Evolutionary conservation across 1,139 yeast genomes (phyloP), one percentile per base, ranked within the genome.

Genomic region (Magnusiomyces clavatus): DNA sequence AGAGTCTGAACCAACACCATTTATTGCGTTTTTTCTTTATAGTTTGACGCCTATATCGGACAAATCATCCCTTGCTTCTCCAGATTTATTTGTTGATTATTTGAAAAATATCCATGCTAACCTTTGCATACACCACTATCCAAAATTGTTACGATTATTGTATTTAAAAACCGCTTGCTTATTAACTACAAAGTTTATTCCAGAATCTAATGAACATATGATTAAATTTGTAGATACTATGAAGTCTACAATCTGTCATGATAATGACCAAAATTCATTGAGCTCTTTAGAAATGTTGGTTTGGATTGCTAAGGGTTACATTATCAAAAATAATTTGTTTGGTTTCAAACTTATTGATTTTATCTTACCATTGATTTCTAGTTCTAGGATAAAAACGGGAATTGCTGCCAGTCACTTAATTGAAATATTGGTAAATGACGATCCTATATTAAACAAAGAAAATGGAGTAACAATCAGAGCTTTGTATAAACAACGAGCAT

Each of bases 401-500:
- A 13, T n/a, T 2, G 14, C 20, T n/a, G 71, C 73, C 0, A 75
- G 88, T 1, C 77, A 73, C 55, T 73, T 82, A 2, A 76, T 87
- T 53, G 86, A 81, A 42, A 74, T 88, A 2, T 64, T 88, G 17
- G 78, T 45, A 17, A 19, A 86, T 37, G 73, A 80, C 34, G 94
- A 87, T 60, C 75, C 85, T 50, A 77, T 79, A 13, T 70, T 84
- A 3, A 78, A 83, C 57, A 69, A 74, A 49, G 73, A 75, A 43
- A 81, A 75, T 57, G 80, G 80, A 56, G 73, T 83, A 54, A 78
- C 82, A 55, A 78, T 84, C 29, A 77, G 85, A 53, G 66, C 78
- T 45, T 72, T 92, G 35, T 86, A 84, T 72, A 88, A 87, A 64
- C 97, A 92, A 63, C 81, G 82, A 57, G 73, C 86, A 20, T 87